phyloP scores from a whole-genome alignment of 495 filamentous ascomycete genomes.

The Hypoxylon rickii region DNA sequence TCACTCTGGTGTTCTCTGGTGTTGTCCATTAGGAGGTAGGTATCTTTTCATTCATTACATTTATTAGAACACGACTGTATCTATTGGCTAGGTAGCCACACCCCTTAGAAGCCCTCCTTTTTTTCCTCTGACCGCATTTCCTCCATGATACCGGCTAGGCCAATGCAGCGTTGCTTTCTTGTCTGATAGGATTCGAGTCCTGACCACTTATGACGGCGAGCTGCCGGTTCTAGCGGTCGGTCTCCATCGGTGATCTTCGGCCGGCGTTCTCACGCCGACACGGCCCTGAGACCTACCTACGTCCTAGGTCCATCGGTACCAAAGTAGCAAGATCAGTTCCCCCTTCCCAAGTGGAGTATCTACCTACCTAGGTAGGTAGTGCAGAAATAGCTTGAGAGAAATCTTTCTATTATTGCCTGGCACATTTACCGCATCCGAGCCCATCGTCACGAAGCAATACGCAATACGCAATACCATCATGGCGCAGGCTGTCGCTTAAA shows the following conservation, averaged over 20 bases:
- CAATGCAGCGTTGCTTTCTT: conserved; percentile 2
- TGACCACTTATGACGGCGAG: conserved; percentile 25
- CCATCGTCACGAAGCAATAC: conserved; percentile 1
- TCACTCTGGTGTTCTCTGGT: not conserved
- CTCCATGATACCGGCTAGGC: conserved; percentile 5
- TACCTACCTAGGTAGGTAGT: no score
- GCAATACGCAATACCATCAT: conserved; percentile 6
- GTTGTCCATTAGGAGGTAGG: conserved; percentile 19
- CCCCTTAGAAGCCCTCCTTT: conserved; percentile 5
- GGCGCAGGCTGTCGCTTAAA: conserved; percentile 15
- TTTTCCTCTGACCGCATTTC: conserved; percentile 29
- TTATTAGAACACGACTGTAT: conserved; percentile 12
- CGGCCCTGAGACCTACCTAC: conserved; percentile 27
- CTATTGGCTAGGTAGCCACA: conserved; percentile 9
- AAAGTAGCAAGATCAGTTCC: conserved; percentile 16
- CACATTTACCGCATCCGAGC: conserved; percentile 23
- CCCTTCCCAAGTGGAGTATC: conserved; percentile 10
- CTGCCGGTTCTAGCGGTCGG: conserved; percentile 36
- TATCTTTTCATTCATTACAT: conserved; percentile 22
- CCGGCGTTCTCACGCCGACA: conserved; percentile 26
- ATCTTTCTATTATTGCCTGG: conserved; percentile 5
- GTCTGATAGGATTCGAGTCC: conserved; percentile 13
- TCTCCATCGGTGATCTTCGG: conserved; percentile 31
- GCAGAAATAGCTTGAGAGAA: conserved; percentile 15
- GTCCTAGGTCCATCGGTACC: conserved; percentile 11